phyloP scores from a whole-genome alignment of 495 filamentous ascomycete genomes.

The Podospora conica region DNA sequence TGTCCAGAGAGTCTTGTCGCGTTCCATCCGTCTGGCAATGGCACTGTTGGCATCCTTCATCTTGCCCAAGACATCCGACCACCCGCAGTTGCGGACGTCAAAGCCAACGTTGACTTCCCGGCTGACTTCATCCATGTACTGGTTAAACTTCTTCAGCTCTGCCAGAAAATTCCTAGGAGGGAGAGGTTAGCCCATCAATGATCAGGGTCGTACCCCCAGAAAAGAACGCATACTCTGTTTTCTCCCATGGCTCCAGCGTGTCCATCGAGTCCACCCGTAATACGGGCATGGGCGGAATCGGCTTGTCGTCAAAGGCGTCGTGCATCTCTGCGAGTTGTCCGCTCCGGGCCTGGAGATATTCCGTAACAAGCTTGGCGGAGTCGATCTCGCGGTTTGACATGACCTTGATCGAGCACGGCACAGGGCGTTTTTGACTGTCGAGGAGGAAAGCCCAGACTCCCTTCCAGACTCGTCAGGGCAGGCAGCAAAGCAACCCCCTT shows the following conservation, averaged over 20 bases:
- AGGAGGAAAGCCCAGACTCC: not conserved
- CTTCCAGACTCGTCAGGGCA: not conserved
- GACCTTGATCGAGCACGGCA: not conserved
- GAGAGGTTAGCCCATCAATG: not conserved
- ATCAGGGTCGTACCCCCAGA: too few species aligned
- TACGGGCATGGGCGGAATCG: not conserved
- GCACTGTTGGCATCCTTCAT: slow-evolving; percentile 1
- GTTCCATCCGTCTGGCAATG: slow-evolving; percentile 1
- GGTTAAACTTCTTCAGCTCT: slow-evolving; percentile 2
- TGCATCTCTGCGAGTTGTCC: slow-evolving; percentile 3
- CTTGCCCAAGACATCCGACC: slow-evolving; percentile 7
- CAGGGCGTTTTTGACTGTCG: not conserved
- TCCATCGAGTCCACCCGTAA: not conserved
- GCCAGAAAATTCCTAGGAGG: slow-evolving; percentile 2
- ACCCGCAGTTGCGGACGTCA: not conserved
- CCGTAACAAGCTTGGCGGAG: not conserved
- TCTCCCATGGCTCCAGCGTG: not conserved
- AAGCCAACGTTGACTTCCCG: slow-evolving; percentile 1
- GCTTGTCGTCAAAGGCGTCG: slow-evolving; percentile 4
- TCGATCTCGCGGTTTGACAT: not conserved
- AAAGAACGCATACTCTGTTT: not conserved
- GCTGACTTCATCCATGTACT: slow-evolving; percentile 5
- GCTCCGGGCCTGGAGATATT: not conserved
- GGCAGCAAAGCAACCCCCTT: not conserved
- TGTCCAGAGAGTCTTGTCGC: not conserved